phyloP scores from a whole-genome alignment of 768 basidiomycete species.

The Termitomyces sp. region DNA sequence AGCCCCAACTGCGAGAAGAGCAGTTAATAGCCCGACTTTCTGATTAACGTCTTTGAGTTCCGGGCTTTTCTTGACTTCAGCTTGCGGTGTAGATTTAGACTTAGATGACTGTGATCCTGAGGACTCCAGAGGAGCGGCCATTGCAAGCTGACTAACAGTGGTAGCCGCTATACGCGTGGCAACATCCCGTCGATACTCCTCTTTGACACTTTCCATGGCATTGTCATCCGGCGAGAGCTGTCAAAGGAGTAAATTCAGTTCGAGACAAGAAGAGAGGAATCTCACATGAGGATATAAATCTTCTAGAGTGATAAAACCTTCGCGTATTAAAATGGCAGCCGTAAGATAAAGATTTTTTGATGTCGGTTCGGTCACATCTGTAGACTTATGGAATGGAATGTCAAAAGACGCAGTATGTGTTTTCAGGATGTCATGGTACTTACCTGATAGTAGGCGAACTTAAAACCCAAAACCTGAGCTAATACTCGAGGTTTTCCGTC shows the following conservation, averaged over 20 bases:
- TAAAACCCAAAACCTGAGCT: slow-evolving; percentile 97
- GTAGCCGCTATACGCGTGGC: slow-evolving; percentile 64
- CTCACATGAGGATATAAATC: slow-evolving; percentile 93
- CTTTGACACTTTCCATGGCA: slow-evolving; percentile 66
- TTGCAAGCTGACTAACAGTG: slow-evolving; percentile 73
- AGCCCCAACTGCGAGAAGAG: slow-evolving; percentile 86
- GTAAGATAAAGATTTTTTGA: slow-evolving; percentile 77
- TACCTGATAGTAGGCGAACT: slow-evolving; percentile 90
- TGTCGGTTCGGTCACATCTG: slow-evolving; percentile 56
- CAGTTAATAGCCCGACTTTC: slow-evolving; percentile 72
- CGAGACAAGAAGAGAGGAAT: slow-evolving; percentile 11
- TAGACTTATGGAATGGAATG: slow-evolving; percentile 32
- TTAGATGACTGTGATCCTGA: slow-evolving; percentile 37
- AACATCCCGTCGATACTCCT: slow-evolving; percentile 63
- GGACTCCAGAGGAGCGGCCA: slow-evolving; percentile 79
- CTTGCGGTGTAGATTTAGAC: slow-evolving; percentile 33
- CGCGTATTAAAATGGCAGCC: slow-evolving; percentile 85
- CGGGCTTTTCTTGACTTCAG: slow-evolving; percentile 30
- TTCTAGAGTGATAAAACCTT: slow-evolving; percentile 82
- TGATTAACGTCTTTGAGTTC: slow-evolving; percentile 61
- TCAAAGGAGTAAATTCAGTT: not conserved
- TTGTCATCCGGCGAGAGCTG: slow-evolving; percentile 75
- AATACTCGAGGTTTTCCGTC: slow-evolving; percentile 55
- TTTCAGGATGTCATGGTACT: slow-evolving; percentile 24
- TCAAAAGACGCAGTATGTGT: not conserved